Evolutionary conservation across 257 asterid genomes (phyloP).

Genomic region (Fraxinus quadrangulata): DNA sequence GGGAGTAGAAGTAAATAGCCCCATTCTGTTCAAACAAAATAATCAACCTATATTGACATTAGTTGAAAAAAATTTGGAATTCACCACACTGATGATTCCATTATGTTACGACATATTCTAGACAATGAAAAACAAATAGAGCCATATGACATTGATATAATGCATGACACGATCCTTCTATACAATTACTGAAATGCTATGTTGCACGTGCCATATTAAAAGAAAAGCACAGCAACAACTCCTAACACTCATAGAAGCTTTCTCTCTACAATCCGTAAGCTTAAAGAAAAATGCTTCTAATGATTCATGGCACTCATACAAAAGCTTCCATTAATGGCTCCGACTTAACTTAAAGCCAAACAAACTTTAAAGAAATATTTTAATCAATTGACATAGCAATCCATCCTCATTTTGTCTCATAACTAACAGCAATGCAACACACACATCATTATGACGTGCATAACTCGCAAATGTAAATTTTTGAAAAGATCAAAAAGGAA

Average conservation of each 20-base stretch:
- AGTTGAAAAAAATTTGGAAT: constrained; percentile 93
- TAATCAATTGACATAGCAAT: not conserved
- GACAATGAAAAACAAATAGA: not conserved
- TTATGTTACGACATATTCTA: not conserved
- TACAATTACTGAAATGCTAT: not conserved
- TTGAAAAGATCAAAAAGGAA: not conserved
- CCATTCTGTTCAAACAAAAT: constrained; percentile 16
- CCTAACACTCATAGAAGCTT: not conserved
- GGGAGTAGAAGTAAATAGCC: constrained; percentile 11
- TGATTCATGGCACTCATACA: not conserved
- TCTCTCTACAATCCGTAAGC: not conserved
- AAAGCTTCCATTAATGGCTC: constrained; percentile 17
- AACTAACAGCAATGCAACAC: not conserved
- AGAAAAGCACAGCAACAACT: not conserved
- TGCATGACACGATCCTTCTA: not conserved
- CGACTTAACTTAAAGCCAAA: constrained; percentile 17
- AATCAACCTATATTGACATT: constrained; percentile 68
- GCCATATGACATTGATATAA: not conserved
- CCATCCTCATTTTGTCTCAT: constrained; percentile 9
- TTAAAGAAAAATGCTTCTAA: constrained; percentile 11
- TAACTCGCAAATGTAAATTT: not conserved
- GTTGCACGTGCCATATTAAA: not conserved
- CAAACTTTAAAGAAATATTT: not conserved
- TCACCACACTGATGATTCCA: constrained; percentile 83
- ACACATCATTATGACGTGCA: not conserved